phyloP scores from a whole-genome alignment of 139 green algal genomes.

The Chlamydomonas applanata region DNA sequence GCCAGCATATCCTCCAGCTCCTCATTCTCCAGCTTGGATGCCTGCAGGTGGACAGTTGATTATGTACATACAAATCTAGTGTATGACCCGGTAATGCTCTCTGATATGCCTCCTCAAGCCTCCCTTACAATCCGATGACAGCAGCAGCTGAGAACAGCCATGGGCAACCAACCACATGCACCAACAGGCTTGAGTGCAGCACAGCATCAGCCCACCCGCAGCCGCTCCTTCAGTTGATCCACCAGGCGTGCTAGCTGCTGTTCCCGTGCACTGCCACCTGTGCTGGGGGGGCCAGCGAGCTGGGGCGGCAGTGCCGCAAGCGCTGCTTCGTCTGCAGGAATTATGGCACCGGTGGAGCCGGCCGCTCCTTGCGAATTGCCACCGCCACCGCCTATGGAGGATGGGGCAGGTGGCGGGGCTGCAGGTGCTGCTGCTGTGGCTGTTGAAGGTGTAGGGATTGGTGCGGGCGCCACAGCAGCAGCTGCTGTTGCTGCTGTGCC shows the following conservation, averaged over 20 bases:
- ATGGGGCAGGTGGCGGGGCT: no score
- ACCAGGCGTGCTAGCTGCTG: constrained; percentile 1
- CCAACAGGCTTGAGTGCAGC: neutral
- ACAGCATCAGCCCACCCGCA: neutral
- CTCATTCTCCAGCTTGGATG: constrained; percentile 49
- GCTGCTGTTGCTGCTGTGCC: neutral
- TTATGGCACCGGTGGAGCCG: no score
- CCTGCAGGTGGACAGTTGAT: neutral
- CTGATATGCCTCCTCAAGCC: no score
- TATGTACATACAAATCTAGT: no score
- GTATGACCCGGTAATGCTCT: no score
- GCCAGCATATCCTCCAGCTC: constrained; percentile 77
- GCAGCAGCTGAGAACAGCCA: neutral
- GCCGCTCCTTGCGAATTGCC: no score
- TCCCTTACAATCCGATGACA: no score
- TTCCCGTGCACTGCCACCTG: neutral
- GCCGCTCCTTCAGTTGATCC: constrained; percentile 16
- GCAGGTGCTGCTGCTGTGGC: no score
- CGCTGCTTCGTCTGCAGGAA: neutral
- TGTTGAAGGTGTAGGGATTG: neutral
- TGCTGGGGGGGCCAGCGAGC: no score
- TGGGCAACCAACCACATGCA: neutral
- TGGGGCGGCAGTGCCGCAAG: neutral
- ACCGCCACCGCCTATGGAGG: no score
- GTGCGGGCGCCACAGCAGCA: neutral